Base-by-base conservation (phyloP, 2,329 filamentous ascomycete species). In the Apiospora marii region DNA sequence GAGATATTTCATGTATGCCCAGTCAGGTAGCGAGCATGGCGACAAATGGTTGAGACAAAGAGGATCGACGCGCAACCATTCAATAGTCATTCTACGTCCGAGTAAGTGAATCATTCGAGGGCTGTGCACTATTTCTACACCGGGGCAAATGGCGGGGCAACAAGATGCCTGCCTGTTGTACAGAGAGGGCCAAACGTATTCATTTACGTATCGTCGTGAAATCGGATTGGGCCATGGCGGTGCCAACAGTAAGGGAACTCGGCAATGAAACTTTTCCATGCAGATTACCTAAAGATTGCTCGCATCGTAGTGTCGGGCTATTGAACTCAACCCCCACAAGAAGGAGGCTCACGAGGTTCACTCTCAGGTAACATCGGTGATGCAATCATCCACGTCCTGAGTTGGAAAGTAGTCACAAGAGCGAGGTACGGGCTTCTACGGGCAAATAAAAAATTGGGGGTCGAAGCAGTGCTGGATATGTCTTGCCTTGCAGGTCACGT, bases 401-500 rank as follows among this genome's bases (percentile, higher is more conserved):
- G 37, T 19, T 14, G 58, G 58, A 41, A 64, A 64, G 41, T 22
- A 41, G 58, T 64, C 58, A 64, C 58, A 64, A 41, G 58, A 64
- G 58, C 30, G n/a, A 64, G 34, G 30, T 64, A 64, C 58, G 30
- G 41, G 58, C 8, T 6, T 8, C 58, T 41, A 64, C 2, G 41
- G 58, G 58, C 34, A 64, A 41, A 41, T 19, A 64, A 64, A 64
- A 64, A 41, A 22, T n/a, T 22, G 58, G 53, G 34, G 34, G 58
- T n/a, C n/a, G 58, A 13, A 34, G 58, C 19, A 34, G 34, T 41
- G n/a, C n/a, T 64, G 58, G 58, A 37, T 24, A n/a, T 64, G 58
- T 64, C 34, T 64, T 64, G 58, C 34, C 34, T 64, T 41, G 30
- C 34, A 41, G 58, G 58, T 64, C 58, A 64, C 34, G 58, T 64